These are phyloP conservation scores for Hypoxylon intermedium DNA, from an alignment of 495 filamentous ascomycete species.

Conservation along the genomic window DNA sequence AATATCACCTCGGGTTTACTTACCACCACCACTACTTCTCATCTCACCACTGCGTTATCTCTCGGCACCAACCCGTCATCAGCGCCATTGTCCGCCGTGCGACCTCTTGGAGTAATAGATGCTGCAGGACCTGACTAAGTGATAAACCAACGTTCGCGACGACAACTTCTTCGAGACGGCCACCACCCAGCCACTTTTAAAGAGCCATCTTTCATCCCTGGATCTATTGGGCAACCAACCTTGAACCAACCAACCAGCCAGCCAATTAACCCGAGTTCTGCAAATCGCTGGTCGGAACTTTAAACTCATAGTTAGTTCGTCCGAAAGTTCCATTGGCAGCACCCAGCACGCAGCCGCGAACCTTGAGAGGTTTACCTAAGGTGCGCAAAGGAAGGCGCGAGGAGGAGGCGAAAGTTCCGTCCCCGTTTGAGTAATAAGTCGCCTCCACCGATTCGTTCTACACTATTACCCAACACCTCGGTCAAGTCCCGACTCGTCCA, in stretches of 20 bases:
- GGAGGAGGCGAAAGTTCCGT: constrained; percentile 26
- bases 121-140: constrained; percentile 37
- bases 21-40: not conserved
- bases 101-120: constrained; percentile 20
- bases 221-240: not conserved
- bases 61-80: constrained; percentile 11
- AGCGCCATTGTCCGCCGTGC: constrained; percentile 23
- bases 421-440: constrained; percentile 12
- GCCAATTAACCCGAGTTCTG: not conserved
- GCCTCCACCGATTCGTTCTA: not conserved
- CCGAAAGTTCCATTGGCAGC: constrained; percentile 1
- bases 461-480: constrained; percentile 20
- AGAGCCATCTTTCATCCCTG: constrained; percentile 9
- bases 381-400: not conserved
- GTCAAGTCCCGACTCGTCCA: constrained; percentile 17
- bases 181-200: too few species aligned
- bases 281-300: not conserved
- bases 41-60: constrained; percentile 6
- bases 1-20: too few species aligned
- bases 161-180: constrained; percentile 6
- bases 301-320: constrained; percentile 3
- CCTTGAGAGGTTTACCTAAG: not conserved
- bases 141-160: constrained; percentile 18
- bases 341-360: constrained; percentile 17
- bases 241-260: not conserved